Evolutionary conservation across 2,329 filamentous ascomycete genomes (phyloP), one percentile per base, ranked within the genome.

Genomic region (Fusarium tanahbumbuense): DNA sequence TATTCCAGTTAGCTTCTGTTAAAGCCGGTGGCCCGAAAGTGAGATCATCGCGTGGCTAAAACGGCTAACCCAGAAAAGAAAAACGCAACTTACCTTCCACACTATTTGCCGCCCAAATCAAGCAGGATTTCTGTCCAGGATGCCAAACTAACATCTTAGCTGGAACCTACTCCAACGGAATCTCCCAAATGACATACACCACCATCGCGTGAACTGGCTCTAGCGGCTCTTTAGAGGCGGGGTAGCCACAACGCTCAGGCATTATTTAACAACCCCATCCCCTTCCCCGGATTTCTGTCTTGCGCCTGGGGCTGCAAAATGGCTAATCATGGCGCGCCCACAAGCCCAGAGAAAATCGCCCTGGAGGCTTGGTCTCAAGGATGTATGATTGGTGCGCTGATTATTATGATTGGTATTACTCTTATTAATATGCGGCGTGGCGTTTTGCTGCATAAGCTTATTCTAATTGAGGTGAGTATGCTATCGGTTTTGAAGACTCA

Each of bases 311-410:
- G 5, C 18, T 50, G 47, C 28, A 45, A 42, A 44, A 61, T 60
- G 56, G 42, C 56, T 52, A 40, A 41, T 3, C 50, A 52, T 27
- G 56, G 27, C 16, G 45, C 44, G 67, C 73, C 73, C 1, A 56
- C 63, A n/a, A 60, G 32, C 32, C 55, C 67, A 5, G 50, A 28
- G 6, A 47, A 41, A 4, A 52, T 75, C 16, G 77, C 81, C 20
- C 75, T 84, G 9, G 83, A 85, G 68, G 81, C 81, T 60, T 85
- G 83, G 83, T 81, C 80, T 2, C 83, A 85, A 64, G 83, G 83
- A 32, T 77, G 83, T 59, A 82, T 86, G 82, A 76, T 86, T 2
- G 84, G 84, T 11, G 80, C 81, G 11, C 64, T 86, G 57, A 68
- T 86, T 25, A 81, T 86, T 56, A 85, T 86, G 83, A 77, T 79